Base-by-base conservation (phyloP, 1,284 basidiomycete species). In the Apiotrichum brassicae region DNA sequence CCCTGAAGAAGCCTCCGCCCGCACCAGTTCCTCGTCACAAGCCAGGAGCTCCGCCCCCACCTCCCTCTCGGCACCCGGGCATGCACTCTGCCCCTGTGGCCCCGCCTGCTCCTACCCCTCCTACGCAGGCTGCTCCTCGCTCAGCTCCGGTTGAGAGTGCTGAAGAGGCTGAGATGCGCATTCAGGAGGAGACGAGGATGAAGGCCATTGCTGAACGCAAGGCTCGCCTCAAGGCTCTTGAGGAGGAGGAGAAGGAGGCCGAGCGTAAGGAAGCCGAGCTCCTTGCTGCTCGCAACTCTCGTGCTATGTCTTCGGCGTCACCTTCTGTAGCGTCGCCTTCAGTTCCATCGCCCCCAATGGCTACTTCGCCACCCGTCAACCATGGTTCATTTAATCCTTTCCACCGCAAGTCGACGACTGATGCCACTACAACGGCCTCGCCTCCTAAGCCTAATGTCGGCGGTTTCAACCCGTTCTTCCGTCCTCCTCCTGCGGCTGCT, bases 161-260 rank as follows among this genome's bases (percentile, higher is more conserved):
- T 0, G 85, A 87, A 64, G 86, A 88, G 50, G 79, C 77, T 35
- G 77, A 75, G 19, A 61, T 86, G 14, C 78, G 77, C 51, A 76
- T 75, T 13, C 78, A 82, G n/a, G 83, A 87, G 66, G 84, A 79
- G 56, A 78, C 77, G 3, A 61, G 87, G 20, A 76, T 77, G 43
- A 86, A 84, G 69, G 81, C 81, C 54, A 79, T 81, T 12, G 83
- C 82, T 59, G 84, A 80, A 37, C 79, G 84, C 3, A 77, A 76
- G 18, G 83, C 78, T 40, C 77, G 83, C 24, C 64, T 87, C 40
- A 78, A 81, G 42, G 78, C 81, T 60, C 76, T 89, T 6, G 85
- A 89, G 68, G 73, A 76, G 54, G 82, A 87, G 63, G 85, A 87
- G 59, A 82, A 83, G 61, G 83, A 86, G 54, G 82, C 81, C 20